Conservation (phyloP, 768 basidiomycete species). For the Thelephora ganbajun region DNA sequence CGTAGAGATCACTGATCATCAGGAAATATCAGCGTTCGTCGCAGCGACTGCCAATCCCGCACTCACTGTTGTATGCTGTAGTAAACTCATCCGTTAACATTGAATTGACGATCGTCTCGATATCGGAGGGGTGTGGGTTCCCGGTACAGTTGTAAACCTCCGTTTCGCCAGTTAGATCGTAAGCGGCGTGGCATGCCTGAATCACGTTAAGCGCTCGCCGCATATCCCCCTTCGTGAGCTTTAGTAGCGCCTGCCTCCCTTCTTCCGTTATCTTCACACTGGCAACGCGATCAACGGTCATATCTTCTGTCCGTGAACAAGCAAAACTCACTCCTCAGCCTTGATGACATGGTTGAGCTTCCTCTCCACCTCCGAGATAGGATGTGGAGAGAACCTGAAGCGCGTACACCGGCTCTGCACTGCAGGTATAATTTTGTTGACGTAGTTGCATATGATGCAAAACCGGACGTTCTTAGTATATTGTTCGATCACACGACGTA, state of each 20-base stretch:
- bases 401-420: slow-evolving; percentile 98
- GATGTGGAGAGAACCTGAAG: slow-evolving; percentile 91
- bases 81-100: slow-evolving; percentile 97
- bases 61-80: slow-evolving; percentile 69
- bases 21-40: neutral
- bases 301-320: neutral
- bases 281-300: neutral
- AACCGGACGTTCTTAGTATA: slow-evolving; percentile 98
- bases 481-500: slow-evolving; percentile 94
- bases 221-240: slow-evolving; percentile 97
- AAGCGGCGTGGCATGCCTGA: slow-evolving; percentile 97
- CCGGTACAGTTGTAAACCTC: slow-evolving; percentile 97
- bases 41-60: neutral
- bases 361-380: slow-evolving; percentile 74
- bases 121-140: slow-evolving; percentile 89
- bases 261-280: slow-evolving; percentile 82
- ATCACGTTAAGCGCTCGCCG: slow-evolving; percentile 89
- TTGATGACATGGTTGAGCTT: slow-evolving; percentile 67
- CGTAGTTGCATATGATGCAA: slow-evolving; percentile 99
- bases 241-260: slow-evolving; percentile 80
- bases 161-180: slow-evolving; percentile 74
- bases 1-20: slow-evolving; percentile 59
- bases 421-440: slow-evolving; percentile 97
- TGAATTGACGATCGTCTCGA: slow-evolving; percentile 83
- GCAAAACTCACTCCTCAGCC: slow-evolving; percentile 60